Base-by-base conservation (phyloP, 176 grass and related monocot species). In the Aegilops sharonensis region DNA sequence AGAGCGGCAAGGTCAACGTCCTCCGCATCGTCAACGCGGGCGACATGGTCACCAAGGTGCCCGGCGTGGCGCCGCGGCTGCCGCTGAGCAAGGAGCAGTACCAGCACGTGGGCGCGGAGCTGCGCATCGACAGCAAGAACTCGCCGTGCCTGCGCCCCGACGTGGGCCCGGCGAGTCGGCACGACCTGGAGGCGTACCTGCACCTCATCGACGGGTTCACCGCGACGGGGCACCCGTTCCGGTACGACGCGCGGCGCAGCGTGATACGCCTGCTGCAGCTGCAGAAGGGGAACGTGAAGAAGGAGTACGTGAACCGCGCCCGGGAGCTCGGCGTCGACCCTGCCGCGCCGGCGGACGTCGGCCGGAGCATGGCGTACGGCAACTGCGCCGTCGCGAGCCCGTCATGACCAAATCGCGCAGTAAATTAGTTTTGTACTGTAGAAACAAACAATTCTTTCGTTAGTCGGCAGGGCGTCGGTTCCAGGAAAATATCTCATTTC, bases 131-230 rank as follows among this genome's bases (percentile, higher is more conserved):
- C 88, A 87, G 78, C 77, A 80, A 89, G 29, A 85, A 81, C 84
- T 98, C 93, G 63, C 95, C 95, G 3, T 98, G 90, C 87, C 91
- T 98, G 36, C 91, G 91, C 8, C 88, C 89, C 1, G 90, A 95
- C 77, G 81, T 84, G 0, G 95, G 93, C 0, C 93, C 93, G 18
- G 93, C 89, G 1, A 93, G 91, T 80, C 81, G 88, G n/a, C 95
- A 98, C 83, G 95, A 98, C 80, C 85, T 98, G 6, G 95, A 98
- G 91, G 80, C 95, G 5, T 98, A 98, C 88, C 81, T 98, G 17
- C 95, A 98, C 85, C 88, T 98, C 80, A 89, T 98, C 83, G 95
- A 98, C 82, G 95, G 95, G 3, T 98, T 95, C 91, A 89, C 83
- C 23, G 91, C 86, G 43, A 89, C 91, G 68, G 95, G 95, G 1